phyloP scores from a whole-genome alignment of 2,329 filamentous ascomycete genomes.

The Botrytis fragariae region DNA sequence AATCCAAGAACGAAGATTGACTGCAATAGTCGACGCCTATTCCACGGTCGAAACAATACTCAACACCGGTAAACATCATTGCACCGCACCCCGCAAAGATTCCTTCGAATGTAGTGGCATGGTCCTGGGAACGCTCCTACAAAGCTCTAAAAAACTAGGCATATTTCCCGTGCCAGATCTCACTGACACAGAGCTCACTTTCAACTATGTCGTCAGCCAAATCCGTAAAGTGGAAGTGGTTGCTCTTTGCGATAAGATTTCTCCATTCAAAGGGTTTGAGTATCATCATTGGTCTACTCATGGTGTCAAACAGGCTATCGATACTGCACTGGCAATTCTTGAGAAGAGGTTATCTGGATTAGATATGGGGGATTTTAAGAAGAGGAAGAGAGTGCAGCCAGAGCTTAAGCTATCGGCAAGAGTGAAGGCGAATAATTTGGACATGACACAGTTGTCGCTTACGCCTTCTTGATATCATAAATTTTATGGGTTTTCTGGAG shows the following conservation, averaged over 20 bases:
- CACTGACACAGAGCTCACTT: neutral
- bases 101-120: slow-evolving; percentile 15
- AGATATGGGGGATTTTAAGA: slow-evolving; percentile 4
- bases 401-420: neutral
- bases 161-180: slow-evolving; percentile 18
- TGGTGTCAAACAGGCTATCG: slow-evolving; percentile 9
- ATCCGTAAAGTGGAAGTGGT: slow-evolving; percentile 12
- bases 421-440: neutral
- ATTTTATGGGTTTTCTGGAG: neutral
- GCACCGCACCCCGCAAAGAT: neutral
- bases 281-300: slow-evolving; percentile 14
- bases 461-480: neutral
- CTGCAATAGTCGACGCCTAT: slow-evolving; percentile 7
- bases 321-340: neutral
- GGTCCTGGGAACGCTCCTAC: slow-evolving; percentile 4
- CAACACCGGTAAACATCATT: slow-evolving; percentile 2
- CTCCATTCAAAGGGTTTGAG: neutral
- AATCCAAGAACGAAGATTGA: slow-evolving; percentile 11
- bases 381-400: neutral
- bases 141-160: slow-evolving; percentile 3
- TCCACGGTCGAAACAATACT: neutral
- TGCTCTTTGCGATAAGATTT: slow-evolving; percentile 9
- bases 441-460: neutral
- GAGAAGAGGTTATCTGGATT: neutral
- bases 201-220: neutral